These are phyloP conservation scores for Prunus salicina DNA, from an alignment of 306 rosid species.

Conservation along the genomic window DNA sequence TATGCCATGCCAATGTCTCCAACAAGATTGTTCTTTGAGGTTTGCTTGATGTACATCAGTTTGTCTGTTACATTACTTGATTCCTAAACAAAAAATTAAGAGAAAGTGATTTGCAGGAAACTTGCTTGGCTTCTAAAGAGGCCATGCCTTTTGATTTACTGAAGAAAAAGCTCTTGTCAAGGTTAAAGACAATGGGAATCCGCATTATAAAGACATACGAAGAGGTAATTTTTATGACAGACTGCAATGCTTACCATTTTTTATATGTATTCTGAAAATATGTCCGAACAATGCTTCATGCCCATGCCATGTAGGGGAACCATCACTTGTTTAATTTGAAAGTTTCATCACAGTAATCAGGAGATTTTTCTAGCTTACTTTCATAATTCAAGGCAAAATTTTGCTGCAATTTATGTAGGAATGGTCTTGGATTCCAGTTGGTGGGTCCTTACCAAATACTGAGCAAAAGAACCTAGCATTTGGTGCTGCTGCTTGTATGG, in stretches of 20 bases:
- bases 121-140: slow-evolving; percentile 93
- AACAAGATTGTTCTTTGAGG: slow-evolving; percentile 95
- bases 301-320: not conserved
- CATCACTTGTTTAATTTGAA: not conserved
- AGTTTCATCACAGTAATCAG: not conserved
- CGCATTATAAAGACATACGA: slow-evolving; percentile 67
- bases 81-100: slow-evolving; percentile 16
- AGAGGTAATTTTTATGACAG: slow-evolving; percentile 56
- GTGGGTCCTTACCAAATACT: slow-evolving; percentile 95
- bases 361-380: not conserved
- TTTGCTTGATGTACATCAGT: slow-evolving; percentile 31
- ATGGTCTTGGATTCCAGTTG: slow-evolving; percentile 99
- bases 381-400: slow-evolving; percentile 2
- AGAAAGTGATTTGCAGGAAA: slow-evolving; percentile 62
- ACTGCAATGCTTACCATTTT: slow-evolving; percentile 14
- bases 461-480: slow-evolving; percentile 95
- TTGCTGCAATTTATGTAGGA: slow-evolving; percentile 48
- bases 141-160: slow-evolving; percentile 94
- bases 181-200: slow-evolving; percentile 87
- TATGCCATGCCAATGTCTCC: slow-evolving; percentile 94
- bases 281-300: not conserved
- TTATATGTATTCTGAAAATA: not conserved
- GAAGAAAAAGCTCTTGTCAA: slow-evolving; percentile 80
- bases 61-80: slow-evolving; percentile 15
- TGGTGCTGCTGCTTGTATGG: slow-evolving; percentile 99